Percentiles rank a stretch among this genome's conserved stretches.
phyloP scores from a whole-genome alignment of 129 eudicot genomes.

The carrot (Daucus carota) region DH1_v3.0 NC_030387.2:23673501-23674000 shows the following conservation, averaged over 20 bases:
- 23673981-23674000: not conserved
- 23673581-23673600: not conserved
- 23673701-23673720: not conserved
- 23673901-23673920: not conserved
- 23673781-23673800: not conserved
- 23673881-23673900: not conserved
- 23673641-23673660: not conserved
- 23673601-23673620: not conserved
- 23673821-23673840: not conserved
- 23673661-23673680: not conserved
- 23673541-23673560: not conserved
- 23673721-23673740: no score
- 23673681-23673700: not conserved
- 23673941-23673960: not conserved
- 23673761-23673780: not conserved
- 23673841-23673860: not conserved
- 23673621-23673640: not conserved
- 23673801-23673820: not conserved
- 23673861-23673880: not conserved
- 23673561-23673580: not conserved
- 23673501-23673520: no score
- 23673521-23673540: no score
- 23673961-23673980: no score
- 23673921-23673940: not conserved
- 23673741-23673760: not conserved